Evolutionary conservation across 2,329 filamentous ascomycete species (phyloP).

Genomic region (Zymoseptoria tritici): DNA sequence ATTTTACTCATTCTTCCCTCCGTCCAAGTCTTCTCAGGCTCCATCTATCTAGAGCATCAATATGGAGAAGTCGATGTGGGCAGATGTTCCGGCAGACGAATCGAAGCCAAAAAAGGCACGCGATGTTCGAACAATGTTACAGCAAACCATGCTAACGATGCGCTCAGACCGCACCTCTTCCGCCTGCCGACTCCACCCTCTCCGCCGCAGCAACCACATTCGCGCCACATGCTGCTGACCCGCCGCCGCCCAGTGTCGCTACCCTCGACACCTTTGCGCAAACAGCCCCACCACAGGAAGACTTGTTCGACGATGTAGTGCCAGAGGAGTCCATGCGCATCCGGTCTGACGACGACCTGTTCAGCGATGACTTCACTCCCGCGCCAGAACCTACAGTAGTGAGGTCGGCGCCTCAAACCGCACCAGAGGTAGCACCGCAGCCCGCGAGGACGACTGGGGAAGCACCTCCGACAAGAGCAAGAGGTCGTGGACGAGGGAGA

Average conservation of each 20-base stretch:
- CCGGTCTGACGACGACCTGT: conserved; percentile 44
- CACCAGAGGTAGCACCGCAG: conserved; percentile 9
- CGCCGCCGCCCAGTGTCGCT: conserved; percentile 17
- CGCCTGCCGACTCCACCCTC: conserved; percentile 1
- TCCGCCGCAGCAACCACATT: conserved; percentile 8
- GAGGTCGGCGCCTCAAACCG: conserved; percentile 5
- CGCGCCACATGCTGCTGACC: conserved; percentile 5
- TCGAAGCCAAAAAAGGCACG: conserved; percentile 5
- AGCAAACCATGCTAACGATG: neutral
- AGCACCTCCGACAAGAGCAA: conserved; percentile 11
- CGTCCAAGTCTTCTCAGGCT: neutral
- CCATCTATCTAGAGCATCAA: neutral
- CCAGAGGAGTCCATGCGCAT: conserved; percentile 43
- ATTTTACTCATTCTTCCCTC: too few relatives aligned
- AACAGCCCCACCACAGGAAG: conserved; percentile 27
- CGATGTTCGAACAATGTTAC: neutral
- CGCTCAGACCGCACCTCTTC: neutral
- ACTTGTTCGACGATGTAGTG: conserved; percentile 30
- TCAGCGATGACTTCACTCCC: conserved; percentile 45
- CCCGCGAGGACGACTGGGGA: conserved; percentile 14
- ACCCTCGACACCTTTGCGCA: conserved; percentile 27
- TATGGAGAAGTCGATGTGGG: conserved; percentile 17
- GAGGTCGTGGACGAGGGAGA: conserved; percentile 19
- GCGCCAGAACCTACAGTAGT: conserved; percentile 36
- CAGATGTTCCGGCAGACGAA: conserved; percentile 4